Evolutionary conservation across 305 asterid species (phyloP), one percentile per base, ranked within the genome.

Genomic region (Withania somnifera): DNA sequence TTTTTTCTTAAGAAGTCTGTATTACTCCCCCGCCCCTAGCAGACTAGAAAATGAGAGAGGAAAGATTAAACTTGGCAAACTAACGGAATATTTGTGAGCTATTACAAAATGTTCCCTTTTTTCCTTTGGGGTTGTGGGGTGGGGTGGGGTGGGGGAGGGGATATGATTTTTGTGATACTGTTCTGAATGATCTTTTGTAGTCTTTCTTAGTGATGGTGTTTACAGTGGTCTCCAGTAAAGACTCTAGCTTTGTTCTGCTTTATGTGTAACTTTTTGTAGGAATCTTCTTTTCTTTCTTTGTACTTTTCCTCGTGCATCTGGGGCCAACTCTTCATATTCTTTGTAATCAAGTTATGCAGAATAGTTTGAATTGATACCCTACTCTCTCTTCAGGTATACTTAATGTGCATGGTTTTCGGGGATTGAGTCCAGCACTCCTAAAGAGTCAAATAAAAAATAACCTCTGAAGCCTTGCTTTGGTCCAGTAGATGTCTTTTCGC

Each of bases 281-380:
- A 90, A 93, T 92, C 95, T 93, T 89, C 95, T 89, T 92, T 91
- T 85, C 94, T 89, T 91, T 93, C 88, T 89, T 85, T 88, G 89
- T 87, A 92, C 91, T 88, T 93, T 92, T 87, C 91, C 88, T 82
- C 81, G 19, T n/a, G 47, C 69, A 75, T 66, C 79, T 85, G 64
- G 69, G 50, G 57, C 77, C n/a, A 71, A 26, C 57, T 71, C 79
- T 82, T 61, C 14, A 84, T 85, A 88, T 86, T 82, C 95, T 90
- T 94, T 86, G 90, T 78, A 52, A 87, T 85, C 90, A 91, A 91
- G 98, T 58, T 85, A 87, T 81, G 83, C 28, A 82, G 84, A 84
- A 85, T 82, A 82, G 78, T 82, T 80, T 67, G 83, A 45, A 50
- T 75, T 83, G 40, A 63, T 63, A 78, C 63, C 76, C 14, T 75